These are phyloP conservation scores for Zasmidium angulare DNA, from an alignment of 2,329 filamentous ascomycete genomes.

Conservation along the genomic window DNA sequence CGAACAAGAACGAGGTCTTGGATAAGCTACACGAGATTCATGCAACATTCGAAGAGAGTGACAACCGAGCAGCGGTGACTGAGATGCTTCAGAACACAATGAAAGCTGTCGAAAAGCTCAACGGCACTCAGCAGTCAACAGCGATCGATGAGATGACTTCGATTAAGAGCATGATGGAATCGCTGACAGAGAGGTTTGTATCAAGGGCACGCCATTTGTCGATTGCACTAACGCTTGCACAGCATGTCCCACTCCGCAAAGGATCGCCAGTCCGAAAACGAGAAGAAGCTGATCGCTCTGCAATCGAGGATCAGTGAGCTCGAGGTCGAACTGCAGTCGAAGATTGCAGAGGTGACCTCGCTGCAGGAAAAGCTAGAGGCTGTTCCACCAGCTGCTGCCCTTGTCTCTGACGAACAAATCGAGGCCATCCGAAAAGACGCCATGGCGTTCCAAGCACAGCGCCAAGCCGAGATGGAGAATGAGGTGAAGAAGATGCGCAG, in stretches of 20 bases:
- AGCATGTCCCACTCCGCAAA: neutral
- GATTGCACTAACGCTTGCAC: neutral
- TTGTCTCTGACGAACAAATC: neutral
- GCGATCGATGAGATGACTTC: slow-evolving; percentile 20
- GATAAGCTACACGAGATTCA: slow-evolving; percentile 28
- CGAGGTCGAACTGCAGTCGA: slow-evolving; percentile 4
- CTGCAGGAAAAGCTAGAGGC: neutral
- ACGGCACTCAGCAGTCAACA: slow-evolving; percentile 16
- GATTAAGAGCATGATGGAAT: slow-evolving; percentile 20
- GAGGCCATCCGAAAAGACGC: neutral
- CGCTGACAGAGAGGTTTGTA: slow-evolving; percentile 19
- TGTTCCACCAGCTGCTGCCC: neutral
- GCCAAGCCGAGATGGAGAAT: neutral
- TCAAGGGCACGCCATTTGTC: neutral
- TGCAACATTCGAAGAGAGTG: slow-evolving; percentile 10
- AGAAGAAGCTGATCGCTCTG: neutral
- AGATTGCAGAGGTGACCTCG: neutral
- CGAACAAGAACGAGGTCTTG: slow-evolving; percentile 15
- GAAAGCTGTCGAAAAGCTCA: slow-evolving; percentile 20
- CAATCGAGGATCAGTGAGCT: neutral
- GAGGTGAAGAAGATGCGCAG: neutral
- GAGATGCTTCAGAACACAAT: slow-evolving; percentile 20
- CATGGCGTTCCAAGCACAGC: neutral
- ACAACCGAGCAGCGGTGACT: slow-evolving; percentile 5
- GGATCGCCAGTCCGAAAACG: neutral